Base-by-base conservation (phyloP, 306 rosid species). In the Elaeagnus macrophylla region DNA sequence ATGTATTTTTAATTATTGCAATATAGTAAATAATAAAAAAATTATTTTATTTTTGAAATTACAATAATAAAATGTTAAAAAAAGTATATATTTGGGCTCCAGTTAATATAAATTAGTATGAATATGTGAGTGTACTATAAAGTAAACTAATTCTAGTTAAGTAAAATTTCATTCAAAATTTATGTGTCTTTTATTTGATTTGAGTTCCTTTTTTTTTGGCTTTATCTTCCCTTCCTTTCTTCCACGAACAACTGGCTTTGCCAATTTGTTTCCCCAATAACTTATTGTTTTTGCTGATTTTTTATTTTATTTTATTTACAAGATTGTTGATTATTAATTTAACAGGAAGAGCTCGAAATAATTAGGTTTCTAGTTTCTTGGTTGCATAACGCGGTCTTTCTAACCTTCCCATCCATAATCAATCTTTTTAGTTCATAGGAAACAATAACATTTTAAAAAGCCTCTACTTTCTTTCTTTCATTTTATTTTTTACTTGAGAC, bases 201-300 rank as follows among this genome's bases (percentile, higher is more conserved):
- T 63, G 56, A 76, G 86, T 78, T 88, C 61, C n/a, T n/a, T n/a
- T n/a, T n/a, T 66, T 58, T 60, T 85, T 80, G 84, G 97, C 81
- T 58, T 67, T 58, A 75, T 72, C 64, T 67, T 51, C 40, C 25
- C 94, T 85, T 72, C 68, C 54, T 79, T 73, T 61, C 81, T 72
- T 79, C 97, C 95, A 82, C 95, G 95, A 85, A 95, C 95, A 66
- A 83, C 88, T 79, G 95, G 82, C 69, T 82, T 75, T 73, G 81
- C 76, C 70, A 65, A 79, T 70, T 69, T 53, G 61, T 53, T 66
- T 55, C 74, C 70, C 74, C 76, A 71, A 80, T 54, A 35, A 45
- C 75, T 78, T 71, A 77, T 83, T 64, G 95, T 83, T 78, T 68
- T 73, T 79, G 83, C 68, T 68, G 71, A 72, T 65, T 87, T 83